Percentiles rank a stretch among this genome's conserved stretches.
These are phyloP conservation scores for Apiotrichum porosum DNA, from an alignment of 1,284 basidiomycete species.

Conservation along the genomic window DNA sequence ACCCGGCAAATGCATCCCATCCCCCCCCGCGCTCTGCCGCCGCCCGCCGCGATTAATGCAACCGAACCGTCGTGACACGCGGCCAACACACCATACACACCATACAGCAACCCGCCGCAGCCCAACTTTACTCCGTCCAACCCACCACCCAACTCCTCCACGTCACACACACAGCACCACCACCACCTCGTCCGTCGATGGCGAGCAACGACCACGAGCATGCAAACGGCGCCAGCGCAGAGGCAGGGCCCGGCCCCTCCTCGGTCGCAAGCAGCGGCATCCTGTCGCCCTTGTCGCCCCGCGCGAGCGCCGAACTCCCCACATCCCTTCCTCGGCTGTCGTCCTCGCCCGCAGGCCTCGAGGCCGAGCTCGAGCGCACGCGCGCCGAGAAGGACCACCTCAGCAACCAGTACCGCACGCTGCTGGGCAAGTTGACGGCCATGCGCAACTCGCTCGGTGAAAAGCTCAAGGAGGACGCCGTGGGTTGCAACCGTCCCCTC, in stretches of 20 bases:
- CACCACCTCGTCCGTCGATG: background rate
- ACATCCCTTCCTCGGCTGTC: background rate
- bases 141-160: too few species aligned
- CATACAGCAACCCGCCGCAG: too few species aligned
- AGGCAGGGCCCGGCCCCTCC: conserved; percentile 6
- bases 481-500: conserved; percentile 37
- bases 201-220: conserved; percentile 5
- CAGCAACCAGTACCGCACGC: conserved; percentile 74
- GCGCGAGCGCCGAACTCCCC: conserved; percentile 10
- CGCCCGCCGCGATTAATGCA: too few species aligned
- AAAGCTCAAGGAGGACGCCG: conserved; percentile 93
- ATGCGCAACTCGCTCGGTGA: conserved; percentile 93
- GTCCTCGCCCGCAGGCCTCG: conserved; percentile 20
- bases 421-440: conserved; percentile 81
- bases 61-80: too few species aligned
- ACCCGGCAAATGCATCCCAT: background rate
- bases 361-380: conserved; percentile 46
- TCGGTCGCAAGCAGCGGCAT: conserved; percentile 1
- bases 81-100: too few species aligned
- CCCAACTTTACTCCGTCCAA: too few species aligned
- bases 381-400: conserved; percentile 78
- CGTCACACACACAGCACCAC: too few species aligned
- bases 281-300: conserved; percentile 9
- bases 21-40: background rate
- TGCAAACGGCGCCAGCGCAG: conserved; percentile 2